Evolutionary conservation across 768 basidiomycete genomes (phyloP), one percentile per base, ranked within the genome.

Genomic region (Kwoniella bestiolae): DNA sequence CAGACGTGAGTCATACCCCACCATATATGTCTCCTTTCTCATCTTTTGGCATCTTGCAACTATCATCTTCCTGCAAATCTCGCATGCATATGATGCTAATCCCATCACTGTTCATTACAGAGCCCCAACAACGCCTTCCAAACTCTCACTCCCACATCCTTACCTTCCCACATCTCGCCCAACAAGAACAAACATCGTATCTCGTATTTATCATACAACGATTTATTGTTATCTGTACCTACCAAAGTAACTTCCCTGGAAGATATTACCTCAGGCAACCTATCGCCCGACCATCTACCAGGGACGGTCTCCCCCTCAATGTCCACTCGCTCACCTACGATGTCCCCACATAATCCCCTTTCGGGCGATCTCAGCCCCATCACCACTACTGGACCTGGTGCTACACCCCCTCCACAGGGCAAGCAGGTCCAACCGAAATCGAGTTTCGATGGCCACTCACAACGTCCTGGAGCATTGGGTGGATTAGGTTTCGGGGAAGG

Each of bases 141-240:
- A 26, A 35, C 52, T 18, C 52, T 55, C 21, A 55, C 66, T 3
- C 68, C 71, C 12, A 21, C 65, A n/a, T 66, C 76, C n/a, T 32
- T 78, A 35, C 70, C 72, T 16, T 60, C 69, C 25, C 74, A 71
- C 60, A 65, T 74, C 62, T 53, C 67, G 12, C 66, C 68, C 11
- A 60, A 63, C 51, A 63, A 69, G 63, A 68, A 70, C 51, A 65
- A 66, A 44, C 73, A 75, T 29, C 78, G 79, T 16, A 78, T 80
- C 58, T 93, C 91, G 0, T 95, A 94, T 84, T 86, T 94, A 82
- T 90, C 91, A 3, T 94, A 94, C 80, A 86, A 89, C 28, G 92
- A 94, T 79, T 85, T 94, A 2, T 86, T 94, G 45, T 83, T 89
- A 0, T 90, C 89, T 0, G 87, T 91, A 0, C 93, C 93, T 0